Evolutionary conservation across 163 green algal genomes (phyloP), one percentile per base, ranked within the genome.

Genomic region (Volvox carteri): DNA sequence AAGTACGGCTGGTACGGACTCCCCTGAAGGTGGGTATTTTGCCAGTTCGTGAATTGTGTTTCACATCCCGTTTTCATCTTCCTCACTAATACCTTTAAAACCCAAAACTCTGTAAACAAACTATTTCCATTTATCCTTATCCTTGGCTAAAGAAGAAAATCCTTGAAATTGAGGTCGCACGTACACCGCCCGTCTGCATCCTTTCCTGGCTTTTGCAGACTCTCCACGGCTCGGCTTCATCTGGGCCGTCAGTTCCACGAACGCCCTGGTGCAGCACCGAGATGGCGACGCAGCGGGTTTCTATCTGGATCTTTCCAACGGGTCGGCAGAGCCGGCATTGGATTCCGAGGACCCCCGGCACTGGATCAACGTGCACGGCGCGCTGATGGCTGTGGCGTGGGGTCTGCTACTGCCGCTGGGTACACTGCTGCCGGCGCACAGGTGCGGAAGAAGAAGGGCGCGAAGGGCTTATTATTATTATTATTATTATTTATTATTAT

Each of bases 331-430:
- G n/a, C 33, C 21, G 0, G 60, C n/a, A 39, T 9, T 48, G 16
- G 65, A 11, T 42, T 14, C 2, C 5, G 18, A 37, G 42, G 30
- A 68, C 80, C 44, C 21, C 58, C 19, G 25, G 9, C 58, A 81
- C 83, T 88, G 84, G 84, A 60, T 88, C 68, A 88, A 88, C 52
- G 70, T 62, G 86, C 86, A 90, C 86, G 86, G 86, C 35, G 86
- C 65, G 76, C 77, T 90, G 21, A 90, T 90, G 86, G 48, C 76
- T 39, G 65, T 86, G 35, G 76, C 75, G 6, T 90, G 86, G 56
- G 76, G 37, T 9, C 77, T 90, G 74, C 76, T 90, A 50, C 86
- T 90, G 65, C 86, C 86, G 60, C 37, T 90, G 60, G 86, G 86
- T n/a, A 65, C 86, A 7, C 16, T 87, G 25, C 35, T 90, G 25